A percentile compares a stretch with the other conserved stretches of the same genome.
Conservation (phyloP, 2,329 filamentous ascomycete species). For the Myriosclerotinia scirpicola region DNA sequence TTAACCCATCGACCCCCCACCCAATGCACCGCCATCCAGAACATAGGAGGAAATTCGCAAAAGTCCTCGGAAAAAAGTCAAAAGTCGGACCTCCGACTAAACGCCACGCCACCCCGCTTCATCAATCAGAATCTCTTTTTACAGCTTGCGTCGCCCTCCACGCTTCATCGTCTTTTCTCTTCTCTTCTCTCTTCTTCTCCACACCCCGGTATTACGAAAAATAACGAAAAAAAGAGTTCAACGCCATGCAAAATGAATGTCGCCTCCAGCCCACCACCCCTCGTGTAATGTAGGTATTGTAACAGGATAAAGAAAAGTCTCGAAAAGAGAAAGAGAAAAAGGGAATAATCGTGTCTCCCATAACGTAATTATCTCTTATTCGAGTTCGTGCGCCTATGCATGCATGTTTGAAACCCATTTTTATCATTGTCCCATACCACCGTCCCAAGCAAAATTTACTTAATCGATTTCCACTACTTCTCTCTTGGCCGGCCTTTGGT, state of each 20-base stretch:
- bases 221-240: not conserved
- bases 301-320: constrained; percentile 10
- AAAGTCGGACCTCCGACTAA: constrained; percentile 7
- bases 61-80: constrained; percentile 5
- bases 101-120: constrained; percentile 16
- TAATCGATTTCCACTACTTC: constrained; percentile 37
- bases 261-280: constrained; percentile 10
- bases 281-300: constrained; percentile 17
- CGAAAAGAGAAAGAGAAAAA: not conserved
- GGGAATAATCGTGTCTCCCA: constrained; percentile 15
- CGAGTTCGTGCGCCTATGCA: constrained; percentile 19
- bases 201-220: constrained; percentile 7
- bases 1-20: constrained; percentile 3
- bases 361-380: constrained; percentile 19
- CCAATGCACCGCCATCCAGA: constrained; percentile 12
- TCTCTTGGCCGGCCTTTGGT: constrained; percentile 24
- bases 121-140: constrained; percentile 20
- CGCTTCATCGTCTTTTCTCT: not conserved
- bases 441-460: constrained; percentile 10
- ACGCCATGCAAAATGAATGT: constrained; percentile 15
- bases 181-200: not conserved
- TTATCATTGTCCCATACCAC: constrained; percentile 11
- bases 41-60: not conserved
- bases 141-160: constrained; percentile 1
- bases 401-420: constrained; percentile 16